A percentile compares a stretch with the other conserved stretches of the same genome.
Evolutionary conservation across 768 basidiomycete genomes (phyloP).

Genomic region (Tulasnella sp.): DNA sequence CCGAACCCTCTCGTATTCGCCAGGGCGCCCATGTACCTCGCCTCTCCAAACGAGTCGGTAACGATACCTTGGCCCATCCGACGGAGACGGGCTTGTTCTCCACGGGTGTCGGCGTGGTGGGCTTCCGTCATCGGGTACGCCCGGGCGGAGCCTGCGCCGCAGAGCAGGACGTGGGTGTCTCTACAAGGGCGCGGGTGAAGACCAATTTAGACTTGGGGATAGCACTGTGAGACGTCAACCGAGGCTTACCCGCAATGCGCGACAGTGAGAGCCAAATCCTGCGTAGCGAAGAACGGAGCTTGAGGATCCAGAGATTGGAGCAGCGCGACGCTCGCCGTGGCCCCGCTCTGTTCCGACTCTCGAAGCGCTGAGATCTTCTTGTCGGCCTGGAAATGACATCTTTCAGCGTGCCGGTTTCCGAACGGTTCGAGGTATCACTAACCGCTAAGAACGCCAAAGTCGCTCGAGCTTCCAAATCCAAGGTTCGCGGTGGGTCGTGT

Average conservation of each 20-base stretch:
- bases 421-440: slow-evolving; percentile 18
- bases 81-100: slow-evolving; percentile 74
- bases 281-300: slow-evolving; percentile 71
- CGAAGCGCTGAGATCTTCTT: slow-evolving; percentile 55
- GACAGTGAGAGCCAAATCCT: slow-evolving; percentile 66
- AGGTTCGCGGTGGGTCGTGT: slow-evolving; percentile 28
- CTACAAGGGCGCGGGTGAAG: slow-evolving; percentile 28
- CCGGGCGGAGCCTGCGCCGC: slow-evolving; percentile 56
- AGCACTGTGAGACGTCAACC: not conserved
- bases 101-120: slow-evolving; percentile 86
- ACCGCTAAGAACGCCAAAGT: slow-evolving; percentile 84
- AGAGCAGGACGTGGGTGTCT: slow-evolving; percentile 81
- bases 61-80: slow-evolving; percentile 81
- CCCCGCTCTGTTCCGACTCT: slow-evolving; percentile 66
- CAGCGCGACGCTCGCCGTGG: slow-evolving; percentile 82
- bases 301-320: slow-evolving; percentile 87
- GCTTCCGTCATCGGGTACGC: slow-evolving; percentile 85
- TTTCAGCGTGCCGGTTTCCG: not conserved
- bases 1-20: slow-evolving; percentile 88
- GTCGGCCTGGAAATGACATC: slow-evolving; percentile 46
- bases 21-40: slow-evolving; percentile 82
- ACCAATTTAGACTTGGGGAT: not conserved
- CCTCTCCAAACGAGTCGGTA: slow-evolving; percentile 91
- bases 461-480: slow-evolving; percentile 77
- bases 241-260: slow-evolving; percentile 76